These are phyloP conservation scores for Trichoderma citrinoviride DNA, from an alignment of 2,329 filamentous ascomycete genomes.

Conservation along the genomic window DNA sequence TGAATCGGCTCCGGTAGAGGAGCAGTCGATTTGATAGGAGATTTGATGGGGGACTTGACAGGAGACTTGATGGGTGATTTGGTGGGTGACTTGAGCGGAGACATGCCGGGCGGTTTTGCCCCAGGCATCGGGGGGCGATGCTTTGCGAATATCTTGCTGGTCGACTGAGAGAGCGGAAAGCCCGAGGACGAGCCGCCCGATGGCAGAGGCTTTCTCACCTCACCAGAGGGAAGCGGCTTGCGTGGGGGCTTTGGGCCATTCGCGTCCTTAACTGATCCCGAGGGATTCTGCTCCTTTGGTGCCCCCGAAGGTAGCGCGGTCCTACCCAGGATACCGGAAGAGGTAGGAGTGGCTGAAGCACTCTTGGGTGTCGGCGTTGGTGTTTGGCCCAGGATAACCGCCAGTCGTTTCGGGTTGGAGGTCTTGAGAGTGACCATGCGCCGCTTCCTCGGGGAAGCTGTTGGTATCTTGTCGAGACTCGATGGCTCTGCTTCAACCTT, in stretches of 20 bases:
- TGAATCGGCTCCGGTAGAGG: constrained; percentile 26
- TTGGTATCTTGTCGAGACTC: constrained; percentile 22
- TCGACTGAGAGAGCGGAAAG: constrained; percentile 26
- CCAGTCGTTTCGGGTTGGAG: constrained; percentile 36
- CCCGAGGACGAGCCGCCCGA: constrained; percentile 29
- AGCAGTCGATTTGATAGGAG: constrained; percentile 24
- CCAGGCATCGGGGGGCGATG: constrained; percentile 26
- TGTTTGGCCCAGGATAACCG: constrained; percentile 33
- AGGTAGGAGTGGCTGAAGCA: not conserved
- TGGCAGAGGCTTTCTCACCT: constrained; percentile 37
- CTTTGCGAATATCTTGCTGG: constrained; percentile 31
- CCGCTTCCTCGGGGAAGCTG: constrained; percentile 30
- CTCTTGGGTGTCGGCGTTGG: constrained; percentile 23
- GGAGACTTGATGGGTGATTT: constrained; percentile 24
- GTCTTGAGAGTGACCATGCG: constrained; percentile 41
- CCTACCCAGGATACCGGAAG: constrained; percentile 26
- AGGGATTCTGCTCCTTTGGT: constrained; percentile 30
- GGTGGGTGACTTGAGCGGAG: constrained; percentile 10
- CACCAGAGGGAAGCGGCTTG: constrained; percentile 31
- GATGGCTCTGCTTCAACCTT: constrained; percentile 35
- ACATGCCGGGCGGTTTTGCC: constrained; percentile 24
- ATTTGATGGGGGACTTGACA: constrained; percentile 12
- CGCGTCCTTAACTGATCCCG: constrained; percentile 30
- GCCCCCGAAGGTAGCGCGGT: constrained; percentile 36
- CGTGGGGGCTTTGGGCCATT: constrained; percentile 37